Base-by-base conservation (phyloP, 768 basidiomycete genomes). In the Russula brevipes region DNA sequence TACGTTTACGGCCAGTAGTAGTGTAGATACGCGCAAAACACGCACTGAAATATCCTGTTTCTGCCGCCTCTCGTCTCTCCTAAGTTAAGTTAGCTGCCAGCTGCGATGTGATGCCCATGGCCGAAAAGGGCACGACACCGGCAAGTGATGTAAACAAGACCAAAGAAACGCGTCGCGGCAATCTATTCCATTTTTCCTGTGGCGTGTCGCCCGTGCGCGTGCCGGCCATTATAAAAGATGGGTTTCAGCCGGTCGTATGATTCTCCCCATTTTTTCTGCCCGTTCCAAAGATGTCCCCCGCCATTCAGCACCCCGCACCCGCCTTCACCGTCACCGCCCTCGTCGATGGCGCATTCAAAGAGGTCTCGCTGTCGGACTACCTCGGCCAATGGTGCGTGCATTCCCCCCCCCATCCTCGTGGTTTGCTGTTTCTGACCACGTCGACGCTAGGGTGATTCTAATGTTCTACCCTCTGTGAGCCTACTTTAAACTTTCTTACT, bases 401-500 rank as follows among this genome's bases (percentile, higher is more conserved):
- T 30, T 42, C 59, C 36, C 14, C 54, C 57, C 60, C 47, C 63
- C n/a, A n/a, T n/a, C 50, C 38, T 31, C 57, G 24, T 24, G 60
- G 10, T 35, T 19, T 0, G 39, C 46, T 49, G 44, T 57, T 19
- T 46, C 56, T 53, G 57, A 54, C 39, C 38, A 5, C 16, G 19
- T 3, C n/a, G 2, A 19, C n/a, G 10, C 12, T 61, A 94, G 94
- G 93, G 86, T 95, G n/a, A 81, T 94, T 41, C 84, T 97, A 17
- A 82, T 96, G 75, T 95, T 96, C 79, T 97, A 97, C 77, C 94
- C 94, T 5, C 84, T 96, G 90, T 92, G 77, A 66, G 87, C 75
- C n/a, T 44, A 46, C 67, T 54, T 65, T 16, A 42, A 36, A 10
- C 16, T n/a, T 57, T 17, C 56, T 51, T 17, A 2, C 17, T 4